These are phyloP conservation scores for Sporobolomyces roseus DNA, from an alignment of 768 basidiomycete species.

Conservation along the genomic window DNA sequence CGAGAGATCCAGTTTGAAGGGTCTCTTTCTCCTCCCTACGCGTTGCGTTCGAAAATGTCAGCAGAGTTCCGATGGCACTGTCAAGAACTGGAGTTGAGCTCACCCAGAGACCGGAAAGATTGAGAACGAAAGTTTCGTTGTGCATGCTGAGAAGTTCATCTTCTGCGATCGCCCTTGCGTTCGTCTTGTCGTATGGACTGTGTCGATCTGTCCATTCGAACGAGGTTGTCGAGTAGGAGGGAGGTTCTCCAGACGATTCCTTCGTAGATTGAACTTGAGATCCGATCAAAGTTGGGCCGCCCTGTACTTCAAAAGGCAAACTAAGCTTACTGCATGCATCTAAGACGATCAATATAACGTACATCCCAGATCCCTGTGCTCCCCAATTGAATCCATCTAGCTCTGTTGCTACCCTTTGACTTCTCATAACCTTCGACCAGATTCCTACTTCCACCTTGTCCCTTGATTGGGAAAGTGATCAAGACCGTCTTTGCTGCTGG, in stretches of 20 bases:
- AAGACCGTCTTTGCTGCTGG: conserved; percentile 59
- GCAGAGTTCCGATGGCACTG: too few relatives aligned
- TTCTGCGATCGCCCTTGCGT: conserved; percentile 57
- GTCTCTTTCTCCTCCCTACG: conserved; percentile 55
- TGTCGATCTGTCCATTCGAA: conserved; percentile 57
- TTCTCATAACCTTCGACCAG: conserved; percentile 54
- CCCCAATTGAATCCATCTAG: conserved; percentile 61
- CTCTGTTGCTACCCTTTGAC: conserved; percentile 38
- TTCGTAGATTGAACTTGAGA: conserved; percentile 24
- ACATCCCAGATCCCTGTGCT: conserved; percentile 64
- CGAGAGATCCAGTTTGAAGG: conserved; percentile 57
- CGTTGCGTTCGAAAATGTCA: too few relatives aligned
- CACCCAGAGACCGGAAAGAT: conserved; percentile 61
- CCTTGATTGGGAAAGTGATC: conserved; percentile 49
- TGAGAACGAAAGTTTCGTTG: conserved; percentile 57
- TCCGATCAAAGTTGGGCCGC: conserved; percentile 45
- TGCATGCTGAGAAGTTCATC: conserved; percentile 57
- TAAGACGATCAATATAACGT: conserved; percentile 43
- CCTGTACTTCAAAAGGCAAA: conserved; percentile 31
- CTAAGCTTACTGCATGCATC: not conserved
- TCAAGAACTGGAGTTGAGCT: too few relatives aligned
- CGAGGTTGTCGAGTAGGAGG: not conserved
- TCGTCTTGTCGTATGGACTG: conserved; percentile 52
- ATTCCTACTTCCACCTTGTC: conserved; percentile 53
- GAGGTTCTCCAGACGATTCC: not conserved